Percentiles rank a stretch among this genome's conserved stretches.
These are phyloP conservation scores for Colletotrichum higginsianum DNA, from an alignment of 2,329 filamentous ascomycete species.

Conservation along the genomic window DNA sequence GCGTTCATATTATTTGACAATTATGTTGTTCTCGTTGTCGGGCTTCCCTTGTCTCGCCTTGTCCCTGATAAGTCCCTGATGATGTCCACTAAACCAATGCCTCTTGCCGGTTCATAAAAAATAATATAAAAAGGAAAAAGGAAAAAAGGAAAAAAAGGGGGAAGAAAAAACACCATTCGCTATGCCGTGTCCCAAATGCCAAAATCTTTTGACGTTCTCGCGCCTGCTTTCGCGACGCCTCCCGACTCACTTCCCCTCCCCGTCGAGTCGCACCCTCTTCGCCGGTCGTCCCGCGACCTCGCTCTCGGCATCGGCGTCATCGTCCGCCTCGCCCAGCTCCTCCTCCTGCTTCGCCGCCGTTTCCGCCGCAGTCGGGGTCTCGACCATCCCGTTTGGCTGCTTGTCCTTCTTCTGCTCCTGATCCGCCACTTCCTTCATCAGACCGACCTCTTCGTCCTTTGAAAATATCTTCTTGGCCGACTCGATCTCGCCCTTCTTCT, in stretches of 20 bases:
- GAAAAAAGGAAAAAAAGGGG: background rate
- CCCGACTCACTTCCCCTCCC: slow-evolving; percentile 27
- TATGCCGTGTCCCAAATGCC: slow-evolving; percentile 27
- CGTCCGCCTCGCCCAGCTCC: slow-evolving; percentile 67
- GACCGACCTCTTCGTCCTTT: slow-evolving; percentile 75
- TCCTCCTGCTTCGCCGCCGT: slow-evolving; percentile 59
- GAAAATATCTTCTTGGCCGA: slow-evolving; percentile 83
- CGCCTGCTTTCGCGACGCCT: background rate
- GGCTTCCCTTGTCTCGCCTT: background rate
- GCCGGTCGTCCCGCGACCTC: slow-evolving; percentile 45
- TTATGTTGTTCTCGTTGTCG: background rate
- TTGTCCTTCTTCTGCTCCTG: slow-evolving; percentile 58
- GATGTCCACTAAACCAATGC: background rate
- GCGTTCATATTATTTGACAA: background rate
- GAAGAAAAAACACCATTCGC: slow-evolving; percentile 29
- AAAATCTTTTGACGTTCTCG: background rate
- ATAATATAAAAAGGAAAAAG: too few species aligned
- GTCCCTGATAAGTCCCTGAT: background rate
- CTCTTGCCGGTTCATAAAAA: slow-evolving; percentile 7
- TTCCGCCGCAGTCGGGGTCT: slow-evolving; percentile 47
- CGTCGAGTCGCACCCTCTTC: slow-evolving; percentile 35
- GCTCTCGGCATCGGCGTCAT: slow-evolving; percentile 58
- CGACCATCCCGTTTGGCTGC: slow-evolving; percentile 44
- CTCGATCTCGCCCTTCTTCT: slow-evolving; percentile 90
- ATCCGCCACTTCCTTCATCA: slow-evolving; percentile 67